Evolutionary conservation across 169 alveolate species (phyloP), one percentile per base, ranked within the genome.

Genomic region (Neospora caninum): DNA sequence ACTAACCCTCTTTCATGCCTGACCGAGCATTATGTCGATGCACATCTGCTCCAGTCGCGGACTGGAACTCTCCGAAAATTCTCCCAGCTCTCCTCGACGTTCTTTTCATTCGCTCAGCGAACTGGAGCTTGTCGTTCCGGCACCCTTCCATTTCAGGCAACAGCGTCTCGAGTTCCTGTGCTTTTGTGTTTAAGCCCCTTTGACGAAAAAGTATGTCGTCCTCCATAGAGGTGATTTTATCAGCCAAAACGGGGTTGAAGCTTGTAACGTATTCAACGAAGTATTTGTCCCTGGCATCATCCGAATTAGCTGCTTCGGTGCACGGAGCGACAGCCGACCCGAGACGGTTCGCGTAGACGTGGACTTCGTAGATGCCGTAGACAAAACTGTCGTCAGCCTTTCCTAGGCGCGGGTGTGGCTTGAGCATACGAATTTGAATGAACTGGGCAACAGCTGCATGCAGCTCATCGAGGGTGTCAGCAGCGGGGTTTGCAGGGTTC

Each of bases 231-330:
- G 95, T 96, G 64, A 98, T 94, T 92, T 95, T 95, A 25, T 94
- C 88, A 10, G 98, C 96, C 53, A 98, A 93, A 36, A 82, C 95
- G 38, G 97, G 92, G 87, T 98, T 98, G 80, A 96, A 97, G 31
- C 95, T 95, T 1, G 98, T 95, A 39, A 97, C 98, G 93, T 98
- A 98, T 58, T 97, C 97, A 41, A 98, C 97, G 80, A 98, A 98
- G 94, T 98, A 98, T 84, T 98, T 98, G 91, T 98, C 99, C 88
- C 99, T 96, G 4, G 99, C 99, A 86, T 98, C 99, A 83, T 96
- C 96, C 36, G 98, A 96, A 80, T 97, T 97, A 31, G 99, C 99
- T 1, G 99, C 98, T 70, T 97, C 98, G 83, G 97, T 95, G 94
- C 99, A 98, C 83, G 97, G 96, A 41, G 97, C 96, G 41, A 98